Evolutionary conservation across 441 rosid species (phyloP).

Genomic region (Pelargonium exstipulatum): DNA sequence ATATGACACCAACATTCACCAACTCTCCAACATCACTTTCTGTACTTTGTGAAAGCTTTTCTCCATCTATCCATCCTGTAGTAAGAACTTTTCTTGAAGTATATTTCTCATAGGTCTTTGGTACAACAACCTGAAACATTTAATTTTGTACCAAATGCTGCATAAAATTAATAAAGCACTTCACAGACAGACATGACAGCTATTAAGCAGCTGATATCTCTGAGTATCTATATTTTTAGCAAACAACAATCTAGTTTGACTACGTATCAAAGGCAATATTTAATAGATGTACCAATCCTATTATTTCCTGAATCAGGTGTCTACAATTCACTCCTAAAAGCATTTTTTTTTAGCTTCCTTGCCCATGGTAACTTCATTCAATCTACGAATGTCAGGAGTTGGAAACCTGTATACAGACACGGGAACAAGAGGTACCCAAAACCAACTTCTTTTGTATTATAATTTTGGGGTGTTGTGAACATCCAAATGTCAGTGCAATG

Average conservation of each 20-base stretch:
- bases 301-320: not conserved
- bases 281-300: not conserved
- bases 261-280: not conserved
- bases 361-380: not conserved
- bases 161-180: not conserved
- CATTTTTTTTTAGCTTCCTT: not conserved
- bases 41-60: slow-evolving; percentile 84
- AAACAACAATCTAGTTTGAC: not conserved
- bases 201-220: not conserved
- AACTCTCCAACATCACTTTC: slow-evolving; percentile 96
- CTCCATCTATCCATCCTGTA: slow-evolving; percentile 87
- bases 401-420: not conserved
- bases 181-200: not conserved
- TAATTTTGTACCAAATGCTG: not conserved
- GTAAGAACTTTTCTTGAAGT: slow-evolving; percentile 98
- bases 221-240: not conserved
- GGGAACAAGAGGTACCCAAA: not conserved
- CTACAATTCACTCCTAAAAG: not conserved
- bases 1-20: slow-evolving; percentile 95
- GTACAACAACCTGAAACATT: slow-evolving; percentile 71
- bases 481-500: not conserved
- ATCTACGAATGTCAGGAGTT: no score
- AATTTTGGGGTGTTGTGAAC: not conserved
- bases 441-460: not conserved
- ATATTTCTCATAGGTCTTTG: slow-evolving; percentile 69